Conservation (phyloP, 2,329 filamentous ascomycete genomes). For the Colletotrichum tamarilloi region DNA sequence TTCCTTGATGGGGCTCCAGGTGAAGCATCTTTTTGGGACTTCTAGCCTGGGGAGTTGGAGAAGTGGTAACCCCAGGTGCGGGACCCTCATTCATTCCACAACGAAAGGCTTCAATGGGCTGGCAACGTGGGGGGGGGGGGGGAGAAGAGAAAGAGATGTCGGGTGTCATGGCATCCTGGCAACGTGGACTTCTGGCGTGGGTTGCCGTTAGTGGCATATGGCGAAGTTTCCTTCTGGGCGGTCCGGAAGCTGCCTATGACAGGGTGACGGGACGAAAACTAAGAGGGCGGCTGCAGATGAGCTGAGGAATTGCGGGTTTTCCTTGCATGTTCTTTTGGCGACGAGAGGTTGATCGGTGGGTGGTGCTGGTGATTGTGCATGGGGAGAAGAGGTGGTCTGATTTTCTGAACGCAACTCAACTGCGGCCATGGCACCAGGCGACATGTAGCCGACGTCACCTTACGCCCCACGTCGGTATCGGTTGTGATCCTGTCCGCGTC, state of each 20-base stretch:
- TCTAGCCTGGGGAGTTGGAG: not conserved
- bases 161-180: not conserved
- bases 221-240: not conserved
- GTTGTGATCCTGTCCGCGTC: slow-evolving; percentile 3
- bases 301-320: slow-evolving; percentile 30
- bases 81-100: not conserved
- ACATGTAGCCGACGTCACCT: slow-evolving; percentile 29
- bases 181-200: not conserved
- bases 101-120: slow-evolving; percentile 6
- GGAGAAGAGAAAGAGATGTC: not conserved
- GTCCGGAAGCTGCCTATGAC: slow-evolving; percentile 7
- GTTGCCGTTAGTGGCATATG: not conserved
- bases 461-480: slow-evolving; percentile 10
- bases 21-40: not conserved
- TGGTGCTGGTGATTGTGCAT: slow-evolving; percentile 13
- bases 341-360: slow-evolving; percentile 10
- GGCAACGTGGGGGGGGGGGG: slow-evolving; percentile 19
- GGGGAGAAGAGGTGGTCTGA: slow-evolving; percentile 33
- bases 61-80: not conserved
- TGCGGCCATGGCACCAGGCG: slow-evolving; percentile 11
- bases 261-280: slow-evolving; percentile 5
- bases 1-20: not conserved
- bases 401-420: slow-evolving; percentile 24
- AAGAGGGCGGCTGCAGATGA: slow-evolving; percentile 16
- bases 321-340: slow-evolving; percentile 3